phyloP scores from a whole-genome alignment of 164 flowering plant genomes.

The Piper longum region DNA sequence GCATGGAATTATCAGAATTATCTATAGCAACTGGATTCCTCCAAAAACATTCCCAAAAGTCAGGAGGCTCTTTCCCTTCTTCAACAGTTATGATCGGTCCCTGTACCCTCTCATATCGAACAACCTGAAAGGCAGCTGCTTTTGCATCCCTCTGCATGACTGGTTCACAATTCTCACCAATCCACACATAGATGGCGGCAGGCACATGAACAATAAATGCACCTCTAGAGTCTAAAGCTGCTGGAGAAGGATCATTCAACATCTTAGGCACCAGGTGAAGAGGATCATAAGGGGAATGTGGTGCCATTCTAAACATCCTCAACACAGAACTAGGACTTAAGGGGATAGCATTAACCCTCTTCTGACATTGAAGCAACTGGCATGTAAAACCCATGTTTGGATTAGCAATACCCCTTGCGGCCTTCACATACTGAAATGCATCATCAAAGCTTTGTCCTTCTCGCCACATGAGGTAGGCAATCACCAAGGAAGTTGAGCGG shows the following conservation, averaged over 20 bases:
- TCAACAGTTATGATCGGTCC: slow-evolving; percentile 29
- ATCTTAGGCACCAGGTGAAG: slow-evolving; percentile 71
- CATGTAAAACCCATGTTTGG: no score
- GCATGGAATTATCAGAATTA: no score
- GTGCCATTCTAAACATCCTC: slow-evolving; percentile 64
- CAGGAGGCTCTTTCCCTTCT: slow-evolving; percentile 51
- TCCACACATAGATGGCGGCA: slow-evolving; percentile 54
- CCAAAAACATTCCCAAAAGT: slow-evolving; percentile 29
- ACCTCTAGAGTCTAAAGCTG: slow-evolving; percentile 65
- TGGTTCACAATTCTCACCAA: slow-evolving; percentile 33
- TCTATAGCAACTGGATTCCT: no score
- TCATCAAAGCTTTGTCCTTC: no score
- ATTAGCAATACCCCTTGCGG: slow-evolving; percentile 49
- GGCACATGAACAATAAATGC: slow-evolving; percentile 67
- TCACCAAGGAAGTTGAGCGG: neutral
- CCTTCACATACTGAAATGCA: slow-evolving; percentile 12
- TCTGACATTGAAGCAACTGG: slow-evolving; percentile 3
- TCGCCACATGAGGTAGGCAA: no score
- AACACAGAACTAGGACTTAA: slow-evolving; percentile 48
- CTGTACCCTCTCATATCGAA: slow-evolving; percentile 51
- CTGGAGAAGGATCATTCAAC: slow-evolving; percentile 24
- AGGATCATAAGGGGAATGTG: slow-evolving; percentile 73
- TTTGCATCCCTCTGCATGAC: slow-evolving; percentile 42
- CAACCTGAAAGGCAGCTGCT: slow-evolving; percentile 53
- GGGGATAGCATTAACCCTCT: slow-evolving; percentile 54